A percentile compares a stretch with the other conserved stretches of the same genome.
These are phyloP conservation scores for Balakata baccata DNA, from an alignment of 345 rosid genomes.

Conservation along the genomic window DNA sequence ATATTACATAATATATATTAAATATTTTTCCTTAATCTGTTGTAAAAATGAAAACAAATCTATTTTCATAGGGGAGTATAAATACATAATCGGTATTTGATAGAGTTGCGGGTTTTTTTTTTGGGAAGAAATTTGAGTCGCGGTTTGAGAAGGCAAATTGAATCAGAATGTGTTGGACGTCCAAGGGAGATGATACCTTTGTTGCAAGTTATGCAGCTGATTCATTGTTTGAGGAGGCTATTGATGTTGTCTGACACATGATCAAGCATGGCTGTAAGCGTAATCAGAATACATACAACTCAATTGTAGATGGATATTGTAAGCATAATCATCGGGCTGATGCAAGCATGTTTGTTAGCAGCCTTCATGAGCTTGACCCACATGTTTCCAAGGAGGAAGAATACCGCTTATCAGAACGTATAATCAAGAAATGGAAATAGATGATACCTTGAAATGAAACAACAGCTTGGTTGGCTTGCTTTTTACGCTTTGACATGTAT, in stretches of 20 bases:
- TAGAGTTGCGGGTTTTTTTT: too few species aligned
- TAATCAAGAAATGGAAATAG: constrained; percentile 56
- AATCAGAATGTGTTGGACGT: constrained; percentile 67
- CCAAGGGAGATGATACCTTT: constrained; percentile 75
- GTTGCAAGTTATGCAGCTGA: constrained; percentile 79
- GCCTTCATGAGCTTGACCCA: constrained; percentile 64
- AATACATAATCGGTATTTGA: too few species aligned
- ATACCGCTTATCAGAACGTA: constrained; percentile 56
- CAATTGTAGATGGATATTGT: constrained; percentile 82
- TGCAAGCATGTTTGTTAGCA: constrained; percentile 54
- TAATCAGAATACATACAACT: constrained; percentile 72
- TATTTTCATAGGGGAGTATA: too few species aligned
- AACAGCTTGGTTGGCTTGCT: neutral
- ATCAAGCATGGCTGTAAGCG: constrained; percentile 69
- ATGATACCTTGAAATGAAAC: constrained; percentile 1
- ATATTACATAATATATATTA: too few species aligned
- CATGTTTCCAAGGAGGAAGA: constrained; percentile 50
- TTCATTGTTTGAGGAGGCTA: constrained; percentile 78
- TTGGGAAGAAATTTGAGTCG: constrained; percentile 76
- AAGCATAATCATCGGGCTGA: constrained; percentile 59
- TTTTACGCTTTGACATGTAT: constrained; percentile 1
- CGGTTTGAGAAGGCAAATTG: constrained; percentile 65
- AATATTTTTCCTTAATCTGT: too few species aligned
- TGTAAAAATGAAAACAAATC: too few species aligned
- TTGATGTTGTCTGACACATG: constrained; percentile 70